Conservation (phyloP, 2,329 filamentous ascomycete species). For the Nemania sp. region DNA sequence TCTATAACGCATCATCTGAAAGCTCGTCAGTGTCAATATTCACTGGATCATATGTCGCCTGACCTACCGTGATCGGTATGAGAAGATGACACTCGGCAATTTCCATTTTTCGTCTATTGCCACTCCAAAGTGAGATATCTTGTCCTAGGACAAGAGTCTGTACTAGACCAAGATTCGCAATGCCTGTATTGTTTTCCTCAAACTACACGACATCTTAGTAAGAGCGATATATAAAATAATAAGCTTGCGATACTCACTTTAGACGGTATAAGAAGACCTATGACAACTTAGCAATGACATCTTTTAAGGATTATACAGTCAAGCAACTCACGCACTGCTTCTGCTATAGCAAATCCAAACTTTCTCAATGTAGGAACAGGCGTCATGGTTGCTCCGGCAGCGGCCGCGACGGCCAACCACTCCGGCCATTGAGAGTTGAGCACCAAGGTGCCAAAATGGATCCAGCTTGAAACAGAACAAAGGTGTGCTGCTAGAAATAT, state of each 20-base stretch:
- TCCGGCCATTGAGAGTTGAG: conserved; percentile 68
- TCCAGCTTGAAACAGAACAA: conserved; percentile 68
- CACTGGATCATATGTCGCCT: neutral
- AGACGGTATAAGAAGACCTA: conserved; percentile 51
- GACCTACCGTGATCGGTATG: conserved; percentile 60
- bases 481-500: conserved; percentile 69
- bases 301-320: conserved; percentile 1
- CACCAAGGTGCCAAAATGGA: conserved; percentile 71
- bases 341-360: conserved; percentile 68
- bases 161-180: conserved; percentile 61
- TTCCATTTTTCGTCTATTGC: conserved; percentile 67
- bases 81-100: conserved; percentile 64
- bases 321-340: conserved; percentile 59
- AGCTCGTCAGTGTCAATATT: conserved; percentile 36
- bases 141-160: conserved; percentile 63
- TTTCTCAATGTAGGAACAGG: conserved; percentile 69
- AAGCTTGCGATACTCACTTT: conserved; percentile 45
- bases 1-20: conserved; percentile 65
- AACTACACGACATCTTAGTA: conserved; percentile 52
- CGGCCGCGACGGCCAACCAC: conserved; percentile 69
- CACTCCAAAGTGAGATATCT: conserved; percentile 66
- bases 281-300: conserved; percentile 28
- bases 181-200: conserved; percentile 61
- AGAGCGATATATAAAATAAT: neutral
- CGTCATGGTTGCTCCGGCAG: conserved; percentile 70